Base-by-base conservation (phyloP, 2,329 filamentous ascomycete genomes). In the Claviceps africana region DNA sequence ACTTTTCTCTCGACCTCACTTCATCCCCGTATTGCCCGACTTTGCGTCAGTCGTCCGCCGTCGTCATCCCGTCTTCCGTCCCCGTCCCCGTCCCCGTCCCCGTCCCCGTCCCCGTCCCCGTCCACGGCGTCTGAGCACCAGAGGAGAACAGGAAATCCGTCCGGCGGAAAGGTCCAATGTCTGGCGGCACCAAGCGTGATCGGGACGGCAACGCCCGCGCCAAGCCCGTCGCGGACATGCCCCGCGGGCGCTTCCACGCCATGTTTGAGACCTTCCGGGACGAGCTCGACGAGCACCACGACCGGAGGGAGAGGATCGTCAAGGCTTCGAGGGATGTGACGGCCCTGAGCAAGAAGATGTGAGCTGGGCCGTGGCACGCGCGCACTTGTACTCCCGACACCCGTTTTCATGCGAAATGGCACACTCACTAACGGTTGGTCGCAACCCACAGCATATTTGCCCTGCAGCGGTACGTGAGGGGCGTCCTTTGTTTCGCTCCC, bases 301-400 rank as follows among this genome's bases (percentile, higher is more conserved):
- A 97, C 68, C 83, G 93, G 17, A 79, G 89, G 53, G 90, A 96
- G 71, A 81, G 85, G 51, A 82, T 95, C 59, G 86, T 94, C 63
- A 98, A 97, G 72, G 85, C 83, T 2, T 94, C 88, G 9, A 77
- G 91, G 56, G 93, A 98, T 66, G 86, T 98, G 54, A 98, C 93
- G 7, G 89, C 88, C 0, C 74, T 89, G 51, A 95, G 88, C 69
- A 98, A 98, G 75, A 98, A 97, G 72, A 94, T 97, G 89, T 95
- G 69, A 70, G 76, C 47, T 46, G 9, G 2, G 17, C 28, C 33
- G 21, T 28, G 25, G 43, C 3, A 43, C 15, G 3, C 2, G 11
- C 7, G 11, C n/a, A 3, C 21, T 17, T 8, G 13, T 13, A 10
- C n/a, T 21, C 19, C n/a, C n/a, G n/a, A n/a, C n/a, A n/a, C n/a